phyloP scores from a whole-genome alignment of 805 yeast genomes.

The Candida saitoana region DNA sequence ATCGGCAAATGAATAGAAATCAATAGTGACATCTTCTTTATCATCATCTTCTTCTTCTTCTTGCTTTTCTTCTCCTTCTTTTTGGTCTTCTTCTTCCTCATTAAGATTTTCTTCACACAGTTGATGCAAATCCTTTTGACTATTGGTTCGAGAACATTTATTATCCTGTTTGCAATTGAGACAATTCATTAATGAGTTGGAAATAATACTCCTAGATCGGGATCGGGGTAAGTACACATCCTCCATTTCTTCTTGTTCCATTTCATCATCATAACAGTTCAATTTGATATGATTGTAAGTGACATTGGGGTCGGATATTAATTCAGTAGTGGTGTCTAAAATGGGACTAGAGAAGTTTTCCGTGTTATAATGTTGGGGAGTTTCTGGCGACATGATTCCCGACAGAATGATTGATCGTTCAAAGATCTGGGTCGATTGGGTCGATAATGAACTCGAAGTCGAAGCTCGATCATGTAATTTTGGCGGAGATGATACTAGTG shows the following conservation, averaged over 20 bases:
- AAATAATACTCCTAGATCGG: slow-evolving; percentile 20
- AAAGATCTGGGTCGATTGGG: slow-evolving; percentile 11
- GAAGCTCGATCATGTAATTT: background rate
- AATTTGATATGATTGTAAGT: slow-evolving; percentile 20
- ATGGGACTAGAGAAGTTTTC: slow-evolving; percentile 30
- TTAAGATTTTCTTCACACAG: slow-evolving; percentile 2
- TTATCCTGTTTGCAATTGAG: slow-evolving; percentile 7
- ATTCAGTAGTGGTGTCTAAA: slow-evolving; percentile 28
- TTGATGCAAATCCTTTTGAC: background rate
- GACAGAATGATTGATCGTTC: slow-evolving; percentile 9
- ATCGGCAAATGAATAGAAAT: slow-evolving; percentile 31
- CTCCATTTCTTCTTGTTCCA: slow-evolving; percentile 4
- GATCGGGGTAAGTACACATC: slow-evolving; percentile 9
- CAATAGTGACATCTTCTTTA: slow-evolving; percentile 15
- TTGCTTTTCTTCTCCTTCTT: background rate
- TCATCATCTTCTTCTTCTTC: background rate
- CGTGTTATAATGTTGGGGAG: slow-evolving; percentile 22
- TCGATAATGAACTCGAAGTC: slow-evolving; percentile 1
- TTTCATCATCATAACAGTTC: slow-evolving; percentile 10
- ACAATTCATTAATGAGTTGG: slow-evolving; percentile 19
- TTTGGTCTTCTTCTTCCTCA: background rate
- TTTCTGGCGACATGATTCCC: slow-evolving; percentile 7
- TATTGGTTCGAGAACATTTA: background rate
- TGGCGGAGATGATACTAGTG: slow-evolving; percentile 1
- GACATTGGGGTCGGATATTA: slow-evolving; percentile 23